phyloP scores from a whole-genome alignment of 2,329 filamentous ascomycete genomes.

The Nothopassalora personata region DNA sequence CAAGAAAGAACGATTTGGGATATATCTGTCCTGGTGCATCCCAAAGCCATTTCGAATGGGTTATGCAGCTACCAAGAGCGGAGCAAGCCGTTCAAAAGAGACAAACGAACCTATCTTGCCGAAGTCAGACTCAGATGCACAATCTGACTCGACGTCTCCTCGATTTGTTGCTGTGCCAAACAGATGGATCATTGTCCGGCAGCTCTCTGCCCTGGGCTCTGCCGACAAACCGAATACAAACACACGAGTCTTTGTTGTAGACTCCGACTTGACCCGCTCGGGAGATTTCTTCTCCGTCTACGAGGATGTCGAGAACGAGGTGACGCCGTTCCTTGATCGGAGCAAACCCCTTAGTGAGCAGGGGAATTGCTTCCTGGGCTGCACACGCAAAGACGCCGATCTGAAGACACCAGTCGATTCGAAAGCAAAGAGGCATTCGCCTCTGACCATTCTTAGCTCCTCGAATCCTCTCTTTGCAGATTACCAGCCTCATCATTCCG shows the following conservation, averaged over 20 bases:
- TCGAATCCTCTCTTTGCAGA: conserved; percentile 12
- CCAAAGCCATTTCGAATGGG: conserved; percentile 4
- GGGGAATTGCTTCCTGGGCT: conserved; percentile 5
- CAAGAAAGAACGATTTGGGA: neutral
- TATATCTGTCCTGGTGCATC: conserved; percentile 5
- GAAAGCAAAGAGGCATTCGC: neutral
- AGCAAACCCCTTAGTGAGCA: conserved; percentile 1
- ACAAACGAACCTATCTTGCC: no score
- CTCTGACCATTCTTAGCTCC: neutral
- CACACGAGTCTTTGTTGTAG: conserved; percentile 8
- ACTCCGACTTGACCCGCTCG: conserved; percentile 6
- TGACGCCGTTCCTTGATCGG: conserved; percentile 1
- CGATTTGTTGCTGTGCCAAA: conserved; percentile 6
- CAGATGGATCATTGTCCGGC: conserved; percentile 10
- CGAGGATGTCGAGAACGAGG: conserved; percentile 10
- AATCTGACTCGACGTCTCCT: neutral
- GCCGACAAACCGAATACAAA: neutral
- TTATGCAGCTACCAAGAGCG: neutral
- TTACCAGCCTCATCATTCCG: conserved; percentile 2
- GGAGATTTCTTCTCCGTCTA: conserved; percentile 1
- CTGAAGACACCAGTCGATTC: neutral
- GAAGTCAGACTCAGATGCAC: neutral
- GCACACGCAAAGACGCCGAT: neutral
- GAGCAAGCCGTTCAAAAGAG: no score
- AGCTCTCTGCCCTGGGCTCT: conserved; percentile 1